Conservation (phyloP, 2,329 filamentous ascomycete genomes). For the Calonectria henricotiae region DNA sequence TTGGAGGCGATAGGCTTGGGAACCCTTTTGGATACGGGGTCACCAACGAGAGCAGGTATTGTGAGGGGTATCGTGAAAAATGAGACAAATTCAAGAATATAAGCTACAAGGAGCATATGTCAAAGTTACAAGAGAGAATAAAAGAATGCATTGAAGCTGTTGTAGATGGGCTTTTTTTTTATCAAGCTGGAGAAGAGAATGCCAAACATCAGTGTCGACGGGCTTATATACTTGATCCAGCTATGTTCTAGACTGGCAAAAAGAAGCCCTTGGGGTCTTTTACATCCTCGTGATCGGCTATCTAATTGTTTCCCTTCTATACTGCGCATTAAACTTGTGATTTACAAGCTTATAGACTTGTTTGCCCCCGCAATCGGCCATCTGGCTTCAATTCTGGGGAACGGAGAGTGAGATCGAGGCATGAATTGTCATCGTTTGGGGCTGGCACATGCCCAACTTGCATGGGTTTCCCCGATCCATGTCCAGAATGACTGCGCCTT, state of each 20-base stretch:
- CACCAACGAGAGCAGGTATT: background rate
- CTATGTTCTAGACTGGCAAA: too few species aligned
- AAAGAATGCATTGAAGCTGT: too few species aligned
- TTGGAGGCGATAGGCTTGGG: slow-evolving; percentile 39
- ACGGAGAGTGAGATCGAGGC: background rate
- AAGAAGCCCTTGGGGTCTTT: too few species aligned
- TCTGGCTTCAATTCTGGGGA: background rate
- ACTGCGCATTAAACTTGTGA: background rate
- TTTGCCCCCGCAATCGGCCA: background rate
- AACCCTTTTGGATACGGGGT: slow-evolving; percentile 6
- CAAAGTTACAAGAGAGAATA: background rate
- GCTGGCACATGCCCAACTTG: background rate
- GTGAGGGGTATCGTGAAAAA: background rate
- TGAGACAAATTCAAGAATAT: background rate
- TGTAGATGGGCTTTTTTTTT: too few species aligned
- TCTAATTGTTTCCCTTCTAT: too few species aligned
- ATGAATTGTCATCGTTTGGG: too few species aligned
- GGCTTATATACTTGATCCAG: too few species aligned
- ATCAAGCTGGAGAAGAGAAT: too few species aligned
- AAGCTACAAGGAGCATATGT: background rate
- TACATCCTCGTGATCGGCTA: too few species aligned
- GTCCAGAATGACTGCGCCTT: background rate
- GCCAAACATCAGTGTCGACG: too few species aligned
- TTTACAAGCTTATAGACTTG: background rate
- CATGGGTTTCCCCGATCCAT: background rate